These are phyloP conservation scores for Fulvia fulva DNA, from an alignment of 2,329 filamentous ascomycete species.

Conservation along the genomic window DNA sequence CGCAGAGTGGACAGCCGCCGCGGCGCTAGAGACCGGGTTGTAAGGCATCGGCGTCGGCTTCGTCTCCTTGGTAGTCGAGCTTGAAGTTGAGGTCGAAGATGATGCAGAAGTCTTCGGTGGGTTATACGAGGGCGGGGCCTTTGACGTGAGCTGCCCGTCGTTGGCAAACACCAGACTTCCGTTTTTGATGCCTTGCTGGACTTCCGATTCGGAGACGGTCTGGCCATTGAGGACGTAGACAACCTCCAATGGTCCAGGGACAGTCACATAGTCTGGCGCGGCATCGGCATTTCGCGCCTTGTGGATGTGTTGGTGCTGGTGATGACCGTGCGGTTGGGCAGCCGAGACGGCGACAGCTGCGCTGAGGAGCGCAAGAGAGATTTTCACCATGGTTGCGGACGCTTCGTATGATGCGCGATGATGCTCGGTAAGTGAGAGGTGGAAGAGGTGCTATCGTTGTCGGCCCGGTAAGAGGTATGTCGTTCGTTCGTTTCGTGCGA, in stretches of 20 bases:
- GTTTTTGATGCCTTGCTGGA: constrained; percentile 66
- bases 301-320: constrained; percentile 58
- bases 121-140: constrained; percentile 30
- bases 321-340: constrained; percentile 54
- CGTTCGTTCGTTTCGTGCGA: not conserved
- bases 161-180: constrained; percentile 64
- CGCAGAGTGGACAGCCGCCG: constrained; percentile 5
- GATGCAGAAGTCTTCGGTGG: constrained; percentile 16
- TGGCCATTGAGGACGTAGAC: constrained; percentile 69
- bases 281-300: constrained; percentile 46
- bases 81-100: constrained; percentile 20
- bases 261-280: constrained; percentile 49
- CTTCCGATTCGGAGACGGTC: constrained; percentile 58
- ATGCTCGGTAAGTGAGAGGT: constrained; percentile 15
- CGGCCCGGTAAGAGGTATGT: constrained; percentile 24
- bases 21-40: not conserved
- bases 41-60: not conserved
- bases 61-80: not conserved
- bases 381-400: constrained; percentile 33
- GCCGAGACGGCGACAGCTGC: constrained; percentile 43
- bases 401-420: constrained; percentile 6
- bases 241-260: constrained; percentile 60
- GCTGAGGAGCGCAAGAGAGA: constrained; percentile 33
- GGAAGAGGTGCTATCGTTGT: constrained; percentile 14
- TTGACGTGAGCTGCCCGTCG: constrained; percentile 36